Conservation (phyloP, 2,329 filamentous ascomycete species). For the Davidsoniella australis region DNA sequence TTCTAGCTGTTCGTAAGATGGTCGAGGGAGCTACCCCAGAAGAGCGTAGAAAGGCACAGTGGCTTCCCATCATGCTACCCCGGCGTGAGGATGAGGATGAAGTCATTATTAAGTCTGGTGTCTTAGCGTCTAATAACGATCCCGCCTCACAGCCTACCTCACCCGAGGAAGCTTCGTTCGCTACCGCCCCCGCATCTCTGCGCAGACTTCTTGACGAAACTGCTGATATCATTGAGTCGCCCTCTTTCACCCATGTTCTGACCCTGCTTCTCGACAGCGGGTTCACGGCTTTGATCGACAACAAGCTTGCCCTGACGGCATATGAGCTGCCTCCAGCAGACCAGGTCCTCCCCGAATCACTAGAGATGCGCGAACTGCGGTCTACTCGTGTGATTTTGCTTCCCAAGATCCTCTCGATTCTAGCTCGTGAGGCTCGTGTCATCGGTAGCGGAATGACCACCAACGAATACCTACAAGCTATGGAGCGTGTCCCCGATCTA, state of each 20-base stretch:
- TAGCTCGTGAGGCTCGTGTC: constrained; percentile 76
- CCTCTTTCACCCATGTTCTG: constrained; percentile 73
- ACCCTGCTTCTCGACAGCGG: constrained; percentile 72
- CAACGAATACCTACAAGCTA: constrained; percentile 54
- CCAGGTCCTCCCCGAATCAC: constrained; percentile 7
- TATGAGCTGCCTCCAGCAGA: constrained; percentile 37
- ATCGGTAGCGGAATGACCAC: constrained; percentile 60
- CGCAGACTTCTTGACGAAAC: constrained; percentile 87
- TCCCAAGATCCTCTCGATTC: constrained; percentile 74
- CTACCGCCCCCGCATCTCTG: constrained; percentile 29
- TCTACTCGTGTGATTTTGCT: constrained; percentile 49
- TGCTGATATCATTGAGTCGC: constrained; percentile 86
- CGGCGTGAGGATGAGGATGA: constrained; percentile 61
- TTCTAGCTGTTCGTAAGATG: constrained; percentile 65
- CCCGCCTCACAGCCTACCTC: background rate
- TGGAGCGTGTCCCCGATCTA: constrained; percentile 60
- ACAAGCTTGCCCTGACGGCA: constrained; percentile 60
- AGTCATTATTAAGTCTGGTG: constrained; percentile 73
- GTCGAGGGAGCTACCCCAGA: constrained; percentile 49
- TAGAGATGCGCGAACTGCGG: constrained; percentile 22
- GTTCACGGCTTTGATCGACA: constrained; percentile 70
- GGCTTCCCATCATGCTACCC: constrained; percentile 74
- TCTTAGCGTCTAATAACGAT: constrained; percentile 34
- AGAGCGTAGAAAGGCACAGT: constrained; percentile 35
- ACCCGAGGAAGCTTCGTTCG: constrained; percentile 17